phyloP scores from a whole-genome alignment of 768 basidiomycete species.

The Trametes gibbosa region DNA sequence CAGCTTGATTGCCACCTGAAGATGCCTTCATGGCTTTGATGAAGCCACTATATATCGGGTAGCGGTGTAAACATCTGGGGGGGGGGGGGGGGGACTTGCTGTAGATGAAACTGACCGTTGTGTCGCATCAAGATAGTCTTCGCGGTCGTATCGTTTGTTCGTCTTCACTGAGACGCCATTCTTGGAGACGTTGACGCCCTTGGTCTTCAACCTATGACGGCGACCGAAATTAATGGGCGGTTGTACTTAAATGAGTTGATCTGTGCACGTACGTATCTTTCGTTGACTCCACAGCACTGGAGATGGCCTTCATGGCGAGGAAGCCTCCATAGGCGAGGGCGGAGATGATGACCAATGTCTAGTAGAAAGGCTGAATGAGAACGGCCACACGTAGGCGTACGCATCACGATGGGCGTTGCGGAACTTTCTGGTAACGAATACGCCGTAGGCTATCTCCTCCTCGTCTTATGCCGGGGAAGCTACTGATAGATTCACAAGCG shows the following conservation, averaged over 20 bases:
- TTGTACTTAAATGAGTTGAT: neutral
- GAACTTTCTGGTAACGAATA: too few relatives aligned
- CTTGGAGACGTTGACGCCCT: constrained; percentile 56
- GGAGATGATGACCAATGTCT: constrained; percentile 50
- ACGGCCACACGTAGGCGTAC: neutral
- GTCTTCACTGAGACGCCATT: constrained; percentile 68
- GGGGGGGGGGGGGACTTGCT: too few relatives aligned
- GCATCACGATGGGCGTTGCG: too few relatives aligned
- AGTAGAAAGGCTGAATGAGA: too few relatives aligned
- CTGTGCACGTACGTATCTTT: constrained; percentile 58
- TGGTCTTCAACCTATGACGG: constrained; percentile 48
- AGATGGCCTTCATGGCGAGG: constrained; percentile 37
- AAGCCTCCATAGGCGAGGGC: constrained; percentile 45
- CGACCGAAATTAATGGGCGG: neutral
- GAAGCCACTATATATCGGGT: constrained; percentile 40
- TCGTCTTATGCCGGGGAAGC: too few relatives aligned
- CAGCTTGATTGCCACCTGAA: constrained; percentile 8
- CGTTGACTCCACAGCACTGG: constrained; percentile 44
- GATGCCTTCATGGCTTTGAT: constrained; percentile 44
- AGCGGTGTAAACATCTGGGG: neutral
- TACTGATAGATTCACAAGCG: too few relatives aligned
- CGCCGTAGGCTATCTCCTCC: too few relatives aligned
- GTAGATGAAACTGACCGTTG: constrained; percentile 47
- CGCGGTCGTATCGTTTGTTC: constrained; percentile 51
- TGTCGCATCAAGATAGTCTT: constrained; percentile 70